Evolutionary conservation across 306 rosid species (phyloP).

Genomic region (Oemleria cerasiformis): DNA sequence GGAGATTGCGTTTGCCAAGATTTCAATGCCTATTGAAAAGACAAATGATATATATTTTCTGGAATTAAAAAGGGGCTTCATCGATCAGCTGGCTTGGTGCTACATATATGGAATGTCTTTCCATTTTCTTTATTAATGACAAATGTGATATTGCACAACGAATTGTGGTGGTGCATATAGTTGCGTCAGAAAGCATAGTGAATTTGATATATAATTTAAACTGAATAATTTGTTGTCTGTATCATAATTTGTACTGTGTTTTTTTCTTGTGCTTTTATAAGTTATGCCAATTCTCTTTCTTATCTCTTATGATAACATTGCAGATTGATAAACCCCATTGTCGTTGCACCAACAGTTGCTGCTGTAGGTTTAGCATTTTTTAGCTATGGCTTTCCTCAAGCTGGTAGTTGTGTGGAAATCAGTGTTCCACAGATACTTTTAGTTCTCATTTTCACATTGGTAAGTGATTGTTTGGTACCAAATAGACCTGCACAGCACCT

Average conservation of each 20-base stretch:
- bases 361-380: conserved; percentile 95
- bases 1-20: not conserved
- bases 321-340: conserved; percentile 86
- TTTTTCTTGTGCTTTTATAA: not conserved
- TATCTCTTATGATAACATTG: conserved; percentile 17
- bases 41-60: not conserved
- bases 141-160: not conserved
- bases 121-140: not conserved
- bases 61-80: not conserved
- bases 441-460: conserved; percentile 76
- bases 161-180: not conserved
- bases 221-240: not conserved
- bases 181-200: not conserved
- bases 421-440: conserved; percentile 76
- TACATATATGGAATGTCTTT: not conserved
- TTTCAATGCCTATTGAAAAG: conserved; percentile 8
- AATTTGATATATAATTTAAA: not conserved
- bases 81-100: not conserved
- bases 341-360: conserved; percentile 96
- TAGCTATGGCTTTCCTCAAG: conserved; percentile 93
- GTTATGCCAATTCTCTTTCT: not conserved
- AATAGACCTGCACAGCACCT: not conserved
- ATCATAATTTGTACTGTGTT: not conserved
- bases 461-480: conserved; percentile 31
- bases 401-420: conserved; percentile 87